Evolutionary conservation across 192 early-diverging fungal genomes (phyloP).

Genomic region (Dispira simplex): DNA sequence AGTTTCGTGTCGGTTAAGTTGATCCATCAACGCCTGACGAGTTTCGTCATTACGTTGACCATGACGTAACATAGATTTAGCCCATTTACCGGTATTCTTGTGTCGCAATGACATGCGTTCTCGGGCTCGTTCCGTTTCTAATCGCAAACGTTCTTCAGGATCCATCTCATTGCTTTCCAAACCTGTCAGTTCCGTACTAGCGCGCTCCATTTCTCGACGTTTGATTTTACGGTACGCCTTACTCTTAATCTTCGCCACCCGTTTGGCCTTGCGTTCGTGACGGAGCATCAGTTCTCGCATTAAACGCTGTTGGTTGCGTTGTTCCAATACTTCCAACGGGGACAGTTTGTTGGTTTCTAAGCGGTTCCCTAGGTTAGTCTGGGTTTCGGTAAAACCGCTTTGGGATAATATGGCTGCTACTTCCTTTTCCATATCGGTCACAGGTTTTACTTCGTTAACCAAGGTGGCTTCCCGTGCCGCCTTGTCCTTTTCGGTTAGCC

Average conservation of each 20-base stretch:
- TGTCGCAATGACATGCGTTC: slow-evolving; percentile 89
- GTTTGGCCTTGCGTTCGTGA: slow-evolving; percentile 78
- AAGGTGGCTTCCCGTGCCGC: slow-evolving; percentile 2
- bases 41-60: slow-evolving; percentile 39
- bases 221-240: slow-evolving; percentile 84
- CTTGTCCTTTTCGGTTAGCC: too few species aligned
- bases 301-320: slow-evolving; percentile 64
- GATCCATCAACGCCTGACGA: slow-evolving; percentile 70
- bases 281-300: slow-evolving; percentile 93
- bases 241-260: slow-evolving; percentile 94
- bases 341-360: slow-evolving; percentile 71
- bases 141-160: slow-evolving; percentile 41
- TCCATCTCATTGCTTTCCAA: slow-evolving; percentile 44
- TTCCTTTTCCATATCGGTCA: slow-evolving; percentile 62
- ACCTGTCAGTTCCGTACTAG: slow-evolving; percentile 25
- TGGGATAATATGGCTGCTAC: slow-evolving; percentile 51
- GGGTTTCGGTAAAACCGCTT: slow-evolving; percentile 62
- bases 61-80: slow-evolving; percentile 58
- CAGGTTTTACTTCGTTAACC: slow-evolving; percentile 20
- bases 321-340: slow-evolving; percentile 60
- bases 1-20: slow-evolving; percentile 60
- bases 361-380: slow-evolving; percentile 66
- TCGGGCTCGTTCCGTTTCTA: slow-evolving; percentile 66
- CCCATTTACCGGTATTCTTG: slow-evolving; percentile 96
- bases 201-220: slow-evolving; percentile 58